Base-by-base conservation (phyloP, 2,329 filamentous ascomycete species). In the Amesomyces nigricolor region DNA sequence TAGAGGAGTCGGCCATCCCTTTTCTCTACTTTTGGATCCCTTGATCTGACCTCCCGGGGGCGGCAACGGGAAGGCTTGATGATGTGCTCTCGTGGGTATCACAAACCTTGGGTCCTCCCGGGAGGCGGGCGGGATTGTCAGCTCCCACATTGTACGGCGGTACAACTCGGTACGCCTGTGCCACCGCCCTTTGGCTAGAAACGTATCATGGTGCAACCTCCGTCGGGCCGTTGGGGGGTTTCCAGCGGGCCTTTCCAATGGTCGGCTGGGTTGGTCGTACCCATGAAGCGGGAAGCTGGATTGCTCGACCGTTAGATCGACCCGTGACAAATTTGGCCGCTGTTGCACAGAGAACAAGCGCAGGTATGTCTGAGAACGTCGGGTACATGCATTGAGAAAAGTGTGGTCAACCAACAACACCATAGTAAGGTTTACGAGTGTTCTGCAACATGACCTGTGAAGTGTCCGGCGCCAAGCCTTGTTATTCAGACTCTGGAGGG, bases 121-220 rank as follows among this genome's bases (percentile, higher is more conserved):
- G 32, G 9, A 13, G 11, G 49, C 32, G 43, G 54, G 45, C 54
- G 47, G 54, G 61, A 56, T 46, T 61, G 61, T 63, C 62, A 62
- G 59, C 60, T 62, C 54, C 61, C 61, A 61, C 58, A 58, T 55
- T 61, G 55, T 48, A 54, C 37, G 48, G 53, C 54, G 52, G 50
- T 49, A 57, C 48, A 51, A 42, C 53, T 58, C 45, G 53, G 53
- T 47, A 47, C 52, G 52, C 56, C 49, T 40, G 46, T 35, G 53
- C 46, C 47, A 16, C 42, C 46, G n/a, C 13, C 50, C 26, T 57
- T 58, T 56, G 56, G 59, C 51, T 51, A 29, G 53, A 57, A 49
- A 50, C 50, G 29, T 22, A 38, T 38, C 35, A 38, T 39, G 49
- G 51, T 57, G 49, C 52, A 49, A 58, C 56, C 47, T 47, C 47